Evolutionary conservation across 768 basidiomycete genomes (phyloP).

Genomic region (Podaxis mareebaensis): DNA sequence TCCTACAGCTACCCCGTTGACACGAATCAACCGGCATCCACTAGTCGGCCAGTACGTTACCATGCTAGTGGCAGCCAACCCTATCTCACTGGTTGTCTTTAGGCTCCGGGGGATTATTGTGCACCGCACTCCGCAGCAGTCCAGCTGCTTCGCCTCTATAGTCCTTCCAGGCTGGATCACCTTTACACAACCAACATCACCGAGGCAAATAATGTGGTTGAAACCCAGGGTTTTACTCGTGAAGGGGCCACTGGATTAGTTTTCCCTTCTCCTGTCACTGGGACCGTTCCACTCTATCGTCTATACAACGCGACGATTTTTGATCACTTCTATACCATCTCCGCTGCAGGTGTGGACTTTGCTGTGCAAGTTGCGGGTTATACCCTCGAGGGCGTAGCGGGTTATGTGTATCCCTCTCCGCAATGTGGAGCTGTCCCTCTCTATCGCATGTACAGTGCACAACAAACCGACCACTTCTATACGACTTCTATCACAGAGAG

Average conservation of each 20-base stretch:
- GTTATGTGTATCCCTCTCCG: constrained; percentile 17
- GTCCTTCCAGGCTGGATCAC: not conserved
- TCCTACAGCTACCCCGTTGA: too few species aligned
- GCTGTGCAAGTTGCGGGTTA: constrained; percentile 7
- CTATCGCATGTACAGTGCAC: constrained; percentile 14
- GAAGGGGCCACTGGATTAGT: not conserved
- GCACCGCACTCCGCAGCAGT: not conserved
- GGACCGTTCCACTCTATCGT: constrained; percentile 16
- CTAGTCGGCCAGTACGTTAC: not conserved
- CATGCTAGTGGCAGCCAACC: not conserved
- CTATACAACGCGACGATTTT: constrained; percentile 1
- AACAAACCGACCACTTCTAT: constrained; percentile 19
- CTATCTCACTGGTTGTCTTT: not conserved
- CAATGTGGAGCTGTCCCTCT: constrained; percentile 14
- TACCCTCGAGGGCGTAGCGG: constrained; percentile 16
- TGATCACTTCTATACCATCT: constrained; percentile 19
- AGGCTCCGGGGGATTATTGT: not conserved
- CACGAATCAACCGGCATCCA: not conserved
- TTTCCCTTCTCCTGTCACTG: not conserved
- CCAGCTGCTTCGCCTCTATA: not conserved
- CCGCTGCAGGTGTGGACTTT: not conserved
- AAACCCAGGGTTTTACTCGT: not conserved
- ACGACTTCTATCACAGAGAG: constrained; percentile 5
- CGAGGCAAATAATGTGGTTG: not conserved
- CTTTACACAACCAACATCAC: not conserved